Conservation (phyloP, 768 basidiomycete genomes). For the Polyporus arcularius region DNA sequence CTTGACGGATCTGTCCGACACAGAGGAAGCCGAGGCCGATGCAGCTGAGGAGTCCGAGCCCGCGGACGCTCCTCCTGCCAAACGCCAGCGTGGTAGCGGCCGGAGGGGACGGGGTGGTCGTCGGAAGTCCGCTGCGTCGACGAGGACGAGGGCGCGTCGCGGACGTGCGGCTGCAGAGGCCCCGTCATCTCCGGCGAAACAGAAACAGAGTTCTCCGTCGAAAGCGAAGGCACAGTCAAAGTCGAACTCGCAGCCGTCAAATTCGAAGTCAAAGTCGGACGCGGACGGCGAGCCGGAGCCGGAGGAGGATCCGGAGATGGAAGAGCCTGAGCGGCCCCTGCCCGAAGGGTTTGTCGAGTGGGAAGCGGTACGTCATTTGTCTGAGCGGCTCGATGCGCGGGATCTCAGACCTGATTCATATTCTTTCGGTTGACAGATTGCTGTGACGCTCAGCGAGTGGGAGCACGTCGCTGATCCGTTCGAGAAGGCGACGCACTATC, state of each 20-base stretch:
- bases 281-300: slow-evolving; percentile 17
- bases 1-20: slow-evolving; percentile 72
- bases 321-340: slow-evolving; percentile 23
- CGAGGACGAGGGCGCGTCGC: not conserved
- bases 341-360: slow-evolving; percentile 77
- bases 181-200: not conserved
- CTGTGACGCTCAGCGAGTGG: slow-evolving; percentile 84
- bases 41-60: slow-evolving; percentile 18
- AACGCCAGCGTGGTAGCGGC: not conserved
- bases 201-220: not conserved
- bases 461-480: slow-evolving; percentile 76
- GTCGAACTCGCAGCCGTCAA: slow-evolving; percentile 7
- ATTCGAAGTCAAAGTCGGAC: not conserved
- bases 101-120: not conserved
- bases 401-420: not conserved
- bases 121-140: not conserved
- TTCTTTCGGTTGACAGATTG: slow-evolving; percentile 53
- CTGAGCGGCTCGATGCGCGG: not conserved
- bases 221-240: slow-evolving; percentile 1
- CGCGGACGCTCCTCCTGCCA: not conserved
- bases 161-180: not conserved
- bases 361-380: slow-evolving; percentile 70
- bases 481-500: slow-evolving; percentile 71
- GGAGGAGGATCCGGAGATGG: slow-evolving; percentile 25
- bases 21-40: slow-evolving; percentile 28